A percentile compares a stretch with the other conserved stretches of the same genome.
Conservation (phyloP, 805 yeast species). For the Ogataea ramenticola region DNA sequence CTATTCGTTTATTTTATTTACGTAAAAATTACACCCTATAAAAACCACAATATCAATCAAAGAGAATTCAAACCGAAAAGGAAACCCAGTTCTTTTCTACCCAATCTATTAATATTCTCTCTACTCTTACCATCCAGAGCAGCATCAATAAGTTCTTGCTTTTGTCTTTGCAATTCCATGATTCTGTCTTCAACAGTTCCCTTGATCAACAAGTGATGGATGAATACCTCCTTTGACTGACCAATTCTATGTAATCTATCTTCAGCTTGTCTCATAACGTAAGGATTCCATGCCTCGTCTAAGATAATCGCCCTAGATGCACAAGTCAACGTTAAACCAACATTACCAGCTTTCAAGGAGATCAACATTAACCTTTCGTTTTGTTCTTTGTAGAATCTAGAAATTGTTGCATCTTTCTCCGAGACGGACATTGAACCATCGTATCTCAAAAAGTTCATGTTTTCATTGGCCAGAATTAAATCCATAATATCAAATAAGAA, state of each 20-base stretch:
- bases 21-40: too few relatives aligned
- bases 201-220: conserved; percentile 62
- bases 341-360: conserved; percentile 90
- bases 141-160: conserved; percentile 68
- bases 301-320: conserved; percentile 87
- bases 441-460: conserved; percentile 51
- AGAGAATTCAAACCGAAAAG: conserved; percentile 50
- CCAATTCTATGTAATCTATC: conserved; percentile 95
- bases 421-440: conserved; percentile 78
- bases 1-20: too few relatives aligned
- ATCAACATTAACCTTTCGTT: conserved; percentile 54
- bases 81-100: conserved; percentile 63
- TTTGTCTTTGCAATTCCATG: conserved; percentile 67
- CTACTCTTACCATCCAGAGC: conserved; percentile 79
- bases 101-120: conserved; percentile 54
- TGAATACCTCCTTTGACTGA: conserved; percentile 68
- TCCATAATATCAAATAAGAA: conserved; percentile 62
- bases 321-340: conserved; percentile 88
- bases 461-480: conserved; percentile 40
- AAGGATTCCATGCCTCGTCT: conserved; percentile 99
- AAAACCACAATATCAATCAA: too few relatives aligned
- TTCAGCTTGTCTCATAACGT: conserved; percentile 94
- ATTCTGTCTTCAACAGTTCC: conserved; percentile 89
- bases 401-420: conserved; percentile 57
- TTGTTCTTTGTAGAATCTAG: conserved; percentile 53